A percentile compares a stretch with the other conserved stretches of the same genome.
phyloP scores from a whole-genome alignment of 179 eudicot genomes.

The Beta lomatogona region DNA sequence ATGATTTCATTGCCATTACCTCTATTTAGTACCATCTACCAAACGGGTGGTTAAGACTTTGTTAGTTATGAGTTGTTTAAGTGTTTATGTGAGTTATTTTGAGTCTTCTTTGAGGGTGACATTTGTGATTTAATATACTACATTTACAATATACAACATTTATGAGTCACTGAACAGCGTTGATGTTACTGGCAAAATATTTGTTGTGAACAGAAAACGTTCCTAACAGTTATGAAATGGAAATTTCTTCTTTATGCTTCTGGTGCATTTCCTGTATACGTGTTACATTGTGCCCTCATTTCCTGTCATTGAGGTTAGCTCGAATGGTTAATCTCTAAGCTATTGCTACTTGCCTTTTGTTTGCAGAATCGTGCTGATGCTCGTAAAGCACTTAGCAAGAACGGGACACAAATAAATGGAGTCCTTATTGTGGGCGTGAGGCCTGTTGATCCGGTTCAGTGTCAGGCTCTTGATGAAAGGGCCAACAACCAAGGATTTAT shows the following conservation, averaged over 20 bases:
- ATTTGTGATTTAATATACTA: no score
- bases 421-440: constrained; percentile 92
- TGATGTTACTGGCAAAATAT: no score
- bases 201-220: no score
- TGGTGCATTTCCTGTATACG: not conserved
- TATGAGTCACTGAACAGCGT: no score
- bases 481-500: constrained; percentile 82
- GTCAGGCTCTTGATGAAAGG: constrained; percentile 68
- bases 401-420: constrained; percentile 85
- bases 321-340: constrained; percentile 2
- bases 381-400: constrained; percentile 81
- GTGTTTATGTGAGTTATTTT: not conserved
- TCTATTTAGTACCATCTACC: no score
- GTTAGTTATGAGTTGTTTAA: not conserved
- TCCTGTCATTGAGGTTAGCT: not conserved
- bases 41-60: no score
- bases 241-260: not conserved
- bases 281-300: not conserved
- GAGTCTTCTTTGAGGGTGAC: not conserved
- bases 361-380: constrained; percentile 90
- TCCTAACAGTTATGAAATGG: no score
- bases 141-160: no score
- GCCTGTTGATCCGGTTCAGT: constrained; percentile 78
- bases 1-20: no score
- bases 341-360: constrained; percentile 11